Base-by-base conservation (phyloP, 2,329 filamentous ascomycete species). In the Trichothecium sympodiale region DNA sequence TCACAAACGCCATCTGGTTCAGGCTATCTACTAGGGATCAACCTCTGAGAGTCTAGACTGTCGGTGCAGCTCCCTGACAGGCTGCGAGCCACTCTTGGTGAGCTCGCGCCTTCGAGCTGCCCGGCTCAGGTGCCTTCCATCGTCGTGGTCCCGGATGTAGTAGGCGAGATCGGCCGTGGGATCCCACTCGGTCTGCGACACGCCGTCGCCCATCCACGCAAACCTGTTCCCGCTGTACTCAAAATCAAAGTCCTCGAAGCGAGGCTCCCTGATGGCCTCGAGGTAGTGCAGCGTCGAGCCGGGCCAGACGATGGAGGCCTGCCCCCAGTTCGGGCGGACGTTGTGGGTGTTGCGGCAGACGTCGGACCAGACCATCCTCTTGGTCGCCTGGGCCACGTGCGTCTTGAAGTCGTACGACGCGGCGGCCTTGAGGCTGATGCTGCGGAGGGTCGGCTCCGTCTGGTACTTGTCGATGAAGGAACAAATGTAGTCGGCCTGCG, bases 281-380 rank as follows among this genome's bases (percentile, higher is more conserved):
- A 70, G 60, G 41, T 64, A 68, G 46, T 71, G 65, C n/a, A 71
- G 49, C 5, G 62, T 62, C 13, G 52, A 59, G 2, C 43, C 46
- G 6, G 45, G 46, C 45, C 46, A 48, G 7, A 16, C n/a, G 16
- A 31, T 32, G 3, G 33, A 15, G 17, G 29, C 5, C 26, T 17
- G 18, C 9, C 17, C 17, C 27, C 27, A 31, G 37, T 31, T 30
- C 8, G 23, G 20, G 6, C 31, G 15, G 32, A 31, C 26, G 18
- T 38, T 38, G 28, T 35, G 33, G 4, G 10, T 17, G 23, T 34
- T 38, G 13, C 32, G 27, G 33, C 32, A 38, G 33, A 8, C 16
- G 8, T 31, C 37, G 5, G 37, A 31, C 32, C 33, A 38, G 12
- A 38, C 37, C 26, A 36, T 31, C 8, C 38, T 65, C 31, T n/a